Base-by-base conservation (phyloP, 306 rosid species). In the Ochetophila trinervis region DNA sequence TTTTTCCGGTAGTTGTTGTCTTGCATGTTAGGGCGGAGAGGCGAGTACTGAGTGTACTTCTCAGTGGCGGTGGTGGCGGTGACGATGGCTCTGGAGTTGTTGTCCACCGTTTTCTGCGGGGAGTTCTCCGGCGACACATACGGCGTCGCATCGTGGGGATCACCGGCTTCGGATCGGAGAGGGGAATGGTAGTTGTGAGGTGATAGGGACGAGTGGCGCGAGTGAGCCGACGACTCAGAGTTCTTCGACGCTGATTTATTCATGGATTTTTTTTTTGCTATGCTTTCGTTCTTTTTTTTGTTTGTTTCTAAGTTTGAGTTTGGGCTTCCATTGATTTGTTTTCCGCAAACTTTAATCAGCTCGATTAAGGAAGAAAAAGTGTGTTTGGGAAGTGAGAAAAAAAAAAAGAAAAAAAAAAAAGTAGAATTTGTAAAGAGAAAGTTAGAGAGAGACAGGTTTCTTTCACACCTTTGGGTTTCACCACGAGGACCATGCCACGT, bases 141-240 rank as follows among this genome's bases (percentile, higher is more conserved):
- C 0, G 84, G 90, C 11, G 93, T 86, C 6, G 83, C 76, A 9
- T 81, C 90, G 8, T 56, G 57, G 5, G 83, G 84, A 59, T 90
- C 99, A 14, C 86, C 95, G 62, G 65, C 72, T 34, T 94, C 97
- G 57, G 92, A 88, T 71, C 77, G 84, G 0, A 86, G 76, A 36
- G 97, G 94, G 3, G 99, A 76, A 57, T 80, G 87, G 65, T 65
- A 78, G 6, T 84, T 86, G 73, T 84, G 83, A 7, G 97, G 94
- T 12, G 96, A 86, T 76, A 74, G 86, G 22, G 95, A 84, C 58
- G 87, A 83, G 14, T 90, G 32, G 32, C 32, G 89, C 16, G 60
- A 56, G 27, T 75, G 83, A 58, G 75, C 0, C 6, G 96, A 79
- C 8, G 81, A 66, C 4, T 90, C 95, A 16, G 96, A 80, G 73